A percentile compares a stretch with the other conserved stretches of the same genome.
Evolutionary conservation across 208 protist species (phyloP).

Genomic region (Wallacemonas sp.): DNA sequence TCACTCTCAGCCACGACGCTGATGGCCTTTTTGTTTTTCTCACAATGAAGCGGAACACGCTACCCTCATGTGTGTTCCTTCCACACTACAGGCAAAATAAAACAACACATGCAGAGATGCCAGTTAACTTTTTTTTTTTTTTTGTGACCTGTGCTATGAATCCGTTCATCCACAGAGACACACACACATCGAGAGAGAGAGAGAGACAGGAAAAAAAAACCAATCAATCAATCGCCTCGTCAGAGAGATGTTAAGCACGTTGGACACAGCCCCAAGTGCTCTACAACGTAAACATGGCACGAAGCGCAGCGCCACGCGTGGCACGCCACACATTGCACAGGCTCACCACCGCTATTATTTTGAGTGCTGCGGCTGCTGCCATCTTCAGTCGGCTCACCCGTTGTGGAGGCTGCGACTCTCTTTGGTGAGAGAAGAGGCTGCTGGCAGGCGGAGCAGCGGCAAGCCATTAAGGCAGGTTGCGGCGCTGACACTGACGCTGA

Average conservation of each 20-base stretch:
- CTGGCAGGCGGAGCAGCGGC: not conserved
- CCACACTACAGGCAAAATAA: constrained; percentile 1
- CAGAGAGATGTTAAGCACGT: constrained; percentile 37
- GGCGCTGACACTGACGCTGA: too few species aligned
- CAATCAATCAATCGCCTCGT: too few species aligned
- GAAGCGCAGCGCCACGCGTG: constrained; percentile 41
- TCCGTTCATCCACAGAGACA: not conserved
- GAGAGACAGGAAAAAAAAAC: not conserved
- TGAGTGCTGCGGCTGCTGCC: constrained; percentile 7
- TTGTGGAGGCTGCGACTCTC: too few species aligned
- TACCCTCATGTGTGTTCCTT: too few species aligned
- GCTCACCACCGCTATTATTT: not conserved
- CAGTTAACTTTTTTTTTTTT: not conserved
- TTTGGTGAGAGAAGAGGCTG: too few species aligned
- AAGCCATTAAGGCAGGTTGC: too few species aligned
- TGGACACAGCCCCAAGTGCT: constrained; percentile 66
- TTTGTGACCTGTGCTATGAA: too few species aligned
- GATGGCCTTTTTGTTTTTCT: too few species aligned
- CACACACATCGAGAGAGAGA: not conserved
- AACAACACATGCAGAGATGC: not conserved
- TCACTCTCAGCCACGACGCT: too few species aligned
- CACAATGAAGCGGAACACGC: too few species aligned
- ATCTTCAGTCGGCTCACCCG: not conserved
- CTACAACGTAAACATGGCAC: constrained; percentile 53
- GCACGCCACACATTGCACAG: constrained; percentile 48